Percentiles rank a stretch among this genome's conserved stretches.
Conservation (phyloP, 2,329 filamentous ascomycete species). For the Trichocomaceae sp. region DNA sequence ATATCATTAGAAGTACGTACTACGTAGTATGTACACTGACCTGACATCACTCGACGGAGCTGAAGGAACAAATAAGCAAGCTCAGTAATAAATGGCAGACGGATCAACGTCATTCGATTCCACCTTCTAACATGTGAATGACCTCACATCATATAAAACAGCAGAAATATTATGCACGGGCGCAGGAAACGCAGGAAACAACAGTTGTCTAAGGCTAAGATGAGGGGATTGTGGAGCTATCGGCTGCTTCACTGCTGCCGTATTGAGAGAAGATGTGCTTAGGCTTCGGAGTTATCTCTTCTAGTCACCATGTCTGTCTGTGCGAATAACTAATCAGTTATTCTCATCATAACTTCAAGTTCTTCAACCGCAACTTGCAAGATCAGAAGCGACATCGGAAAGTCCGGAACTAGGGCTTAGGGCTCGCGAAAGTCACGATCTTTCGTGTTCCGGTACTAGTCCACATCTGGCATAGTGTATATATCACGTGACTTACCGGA, state of each 20-base stretch:
- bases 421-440: conserved; percentile 1
- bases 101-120: background rate
- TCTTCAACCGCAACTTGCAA: background rate
- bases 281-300: background rate
- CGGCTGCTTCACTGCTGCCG: background rate
- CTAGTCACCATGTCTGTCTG: too few species aligned
- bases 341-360: too few species aligned
- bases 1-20: background rate
- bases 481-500: background rate
- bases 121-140: background rate
- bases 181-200: background rate
- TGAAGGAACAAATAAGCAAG: background rate
- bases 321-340: too few species aligned
- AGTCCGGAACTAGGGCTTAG: conserved; percentile 5
- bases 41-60: background rate
- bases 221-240: background rate
- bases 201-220: background rate
- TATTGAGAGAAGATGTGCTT: background rate
- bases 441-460: background rate
- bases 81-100: background rate
- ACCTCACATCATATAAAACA: background rate
- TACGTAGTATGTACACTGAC: too few species aligned
- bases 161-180: background rate
- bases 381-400: background rate
- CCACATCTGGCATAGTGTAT: background rate